Conservation (phyloP, 2,329 filamentous ascomycete genomes). For the Thielaviopsis euricoi region DNA sequence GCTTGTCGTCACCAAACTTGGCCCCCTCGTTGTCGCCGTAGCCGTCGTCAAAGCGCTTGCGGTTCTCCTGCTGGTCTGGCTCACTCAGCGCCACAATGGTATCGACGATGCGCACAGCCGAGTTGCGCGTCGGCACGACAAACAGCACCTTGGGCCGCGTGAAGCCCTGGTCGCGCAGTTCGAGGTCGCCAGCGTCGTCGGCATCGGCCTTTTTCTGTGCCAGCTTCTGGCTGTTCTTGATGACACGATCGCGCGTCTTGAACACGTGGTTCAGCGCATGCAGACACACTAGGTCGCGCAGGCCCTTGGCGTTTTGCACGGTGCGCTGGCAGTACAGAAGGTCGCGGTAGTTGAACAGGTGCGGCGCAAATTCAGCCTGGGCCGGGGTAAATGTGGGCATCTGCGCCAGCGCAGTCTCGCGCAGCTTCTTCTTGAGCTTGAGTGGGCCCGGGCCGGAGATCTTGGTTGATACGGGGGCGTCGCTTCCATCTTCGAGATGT, state of each 20-base stretch:
- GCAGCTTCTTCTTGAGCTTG: slow-evolving; percentile 56
- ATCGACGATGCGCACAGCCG: slow-evolving; percentile 64
- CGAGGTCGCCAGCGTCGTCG: slow-evolving; percentile 41
- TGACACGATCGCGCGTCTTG: slow-evolving; percentile 80
- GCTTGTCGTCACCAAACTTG: slow-evolving; percentile 55
- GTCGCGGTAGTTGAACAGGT: slow-evolving; percentile 72
- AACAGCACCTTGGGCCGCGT: slow-evolving; percentile 87
- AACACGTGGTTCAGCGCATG: slow-evolving; percentile 86
- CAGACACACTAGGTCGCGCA: slow-evolving; percentile 60
- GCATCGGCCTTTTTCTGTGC: slow-evolving; percentile 45
- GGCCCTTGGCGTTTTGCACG: slow-evolving; percentile 45
- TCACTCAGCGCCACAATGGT: slow-evolving; percentile 59
- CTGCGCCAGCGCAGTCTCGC: slow-evolving; percentile 34
- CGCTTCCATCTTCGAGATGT: slow-evolving; percentile 24
- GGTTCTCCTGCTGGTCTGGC: slow-evolving; percentile 87
- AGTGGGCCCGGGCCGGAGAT: slow-evolving; percentile 28
- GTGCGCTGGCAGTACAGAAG: slow-evolving; percentile 60
- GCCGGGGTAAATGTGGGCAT: slow-evolving; percentile 40
- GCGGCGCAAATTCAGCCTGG: slow-evolving; percentile 49
- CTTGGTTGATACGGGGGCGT: slow-evolving; percentile 10
- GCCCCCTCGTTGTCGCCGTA: slow-evolving; percentile 53
- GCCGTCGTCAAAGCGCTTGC: slow-evolving; percentile 74
- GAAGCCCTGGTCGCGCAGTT: slow-evolving; percentile 85
- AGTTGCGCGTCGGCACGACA: slow-evolving; percentile 73
- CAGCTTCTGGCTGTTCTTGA: slow-evolving; percentile 80